Percentiles rank a stretch among this genome's conserved stretches.
phyloP scores from a whole-genome alignment of 148 eudicot species.

The Nepenthes gracilis region DNA sequence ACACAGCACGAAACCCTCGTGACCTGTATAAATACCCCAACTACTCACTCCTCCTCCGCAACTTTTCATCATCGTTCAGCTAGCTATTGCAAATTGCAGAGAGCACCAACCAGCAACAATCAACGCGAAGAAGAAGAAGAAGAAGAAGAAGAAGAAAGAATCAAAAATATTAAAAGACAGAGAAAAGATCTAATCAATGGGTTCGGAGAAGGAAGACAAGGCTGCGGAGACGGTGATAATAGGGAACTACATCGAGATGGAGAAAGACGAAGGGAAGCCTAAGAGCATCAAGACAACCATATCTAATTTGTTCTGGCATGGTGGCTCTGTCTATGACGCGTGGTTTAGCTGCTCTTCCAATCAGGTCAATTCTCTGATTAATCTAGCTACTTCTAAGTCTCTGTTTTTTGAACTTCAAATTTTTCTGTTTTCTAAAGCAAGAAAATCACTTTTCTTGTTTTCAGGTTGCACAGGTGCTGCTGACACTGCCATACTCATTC shows the following conservation, averaged over 20 bases:
- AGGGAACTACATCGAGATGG: constrained; percentile 1
- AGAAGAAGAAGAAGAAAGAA: too few species aligned
- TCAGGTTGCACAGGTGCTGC: constrained; percentile 3
- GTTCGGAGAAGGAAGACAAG: not conserved
- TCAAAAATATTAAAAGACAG: not conserved
- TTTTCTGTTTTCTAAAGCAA: not conserved
- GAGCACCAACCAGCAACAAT: too few species aligned
- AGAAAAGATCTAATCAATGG: not conserved
- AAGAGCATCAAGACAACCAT: not conserved
- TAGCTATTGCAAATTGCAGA: too few species aligned
- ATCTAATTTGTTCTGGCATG: constrained; percentile 6
- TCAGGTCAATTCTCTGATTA: not conserved
- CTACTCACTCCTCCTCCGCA: too few species aligned
- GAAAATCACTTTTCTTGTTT: not conserved
- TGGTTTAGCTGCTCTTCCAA: constrained; percentile 4
- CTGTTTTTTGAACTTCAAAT: not conserved
- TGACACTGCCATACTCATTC: constrained; percentile 4
- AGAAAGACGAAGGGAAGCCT: not conserved
- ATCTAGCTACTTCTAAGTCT: not conserved
- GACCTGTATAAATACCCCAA: too few species aligned
- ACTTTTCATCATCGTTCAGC: too few species aligned
- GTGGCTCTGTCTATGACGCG: constrained; percentile 4
- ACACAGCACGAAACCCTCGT: too few species aligned
- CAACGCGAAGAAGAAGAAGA: too few species aligned
- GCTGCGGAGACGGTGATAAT: not conserved